These are phyloP conservation scores for Aspergillus tamarii DNA, from an alignment of 2,329 filamentous ascomycete genomes.

Conservation along the genomic window DNA sequence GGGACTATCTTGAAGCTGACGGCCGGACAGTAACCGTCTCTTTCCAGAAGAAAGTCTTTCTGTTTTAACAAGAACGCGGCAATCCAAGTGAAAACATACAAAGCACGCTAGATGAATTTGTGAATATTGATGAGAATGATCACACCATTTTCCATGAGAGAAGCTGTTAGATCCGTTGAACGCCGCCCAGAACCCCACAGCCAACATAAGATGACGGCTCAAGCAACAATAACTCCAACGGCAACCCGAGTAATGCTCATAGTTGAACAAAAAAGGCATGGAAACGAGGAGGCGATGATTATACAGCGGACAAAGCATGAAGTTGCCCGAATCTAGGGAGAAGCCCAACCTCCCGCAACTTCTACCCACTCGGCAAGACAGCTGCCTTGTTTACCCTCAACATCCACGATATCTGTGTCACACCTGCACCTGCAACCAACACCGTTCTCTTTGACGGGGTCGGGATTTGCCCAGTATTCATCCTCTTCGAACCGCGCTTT, in stretches of 20 bases:
- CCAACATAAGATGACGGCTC: slow-evolving; percentile 37
- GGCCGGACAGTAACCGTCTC: background rate
- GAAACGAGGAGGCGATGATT: slow-evolving; percentile 32
- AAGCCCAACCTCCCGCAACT: slow-evolving; percentile 90
- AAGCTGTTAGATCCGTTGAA: slow-evolving; percentile 43
- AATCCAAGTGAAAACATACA: slow-evolving; percentile 36
- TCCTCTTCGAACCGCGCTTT: slow-evolving; percentile 89
- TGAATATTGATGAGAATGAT: slow-evolving; percentile 40
- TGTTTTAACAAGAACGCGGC: slow-evolving; percentile 22
- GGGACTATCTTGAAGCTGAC: background rate
- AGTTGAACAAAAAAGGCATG: slow-evolving; percentile 35
- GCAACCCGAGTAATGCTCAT: slow-evolving; percentile 37
- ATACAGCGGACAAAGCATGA: slow-evolving; percentile 32
- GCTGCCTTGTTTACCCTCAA: slow-evolving; percentile 95
- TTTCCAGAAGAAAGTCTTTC: background rate
- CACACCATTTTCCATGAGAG: slow-evolving; percentile 37
- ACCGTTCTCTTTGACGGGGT: slow-evolving; percentile 88
- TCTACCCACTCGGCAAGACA: slow-evolving; percentile 97
- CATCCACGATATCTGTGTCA: slow-evolving; percentile 95
- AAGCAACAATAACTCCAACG: slow-evolving; percentile 36
- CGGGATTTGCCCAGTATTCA: slow-evolving; percentile 90
- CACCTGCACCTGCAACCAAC: slow-evolving; percentile 96
- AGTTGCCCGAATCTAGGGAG: slow-evolving; percentile 47
- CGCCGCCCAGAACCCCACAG: slow-evolving; percentile 40
- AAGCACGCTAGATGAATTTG: slow-evolving; percentile 43